Percentiles rank a stretch among this genome's conserved stretches.
Conservation (phyloP, 192 early-diverging fungal species). For the Tieghemiomyces parasiticus region DNA sequence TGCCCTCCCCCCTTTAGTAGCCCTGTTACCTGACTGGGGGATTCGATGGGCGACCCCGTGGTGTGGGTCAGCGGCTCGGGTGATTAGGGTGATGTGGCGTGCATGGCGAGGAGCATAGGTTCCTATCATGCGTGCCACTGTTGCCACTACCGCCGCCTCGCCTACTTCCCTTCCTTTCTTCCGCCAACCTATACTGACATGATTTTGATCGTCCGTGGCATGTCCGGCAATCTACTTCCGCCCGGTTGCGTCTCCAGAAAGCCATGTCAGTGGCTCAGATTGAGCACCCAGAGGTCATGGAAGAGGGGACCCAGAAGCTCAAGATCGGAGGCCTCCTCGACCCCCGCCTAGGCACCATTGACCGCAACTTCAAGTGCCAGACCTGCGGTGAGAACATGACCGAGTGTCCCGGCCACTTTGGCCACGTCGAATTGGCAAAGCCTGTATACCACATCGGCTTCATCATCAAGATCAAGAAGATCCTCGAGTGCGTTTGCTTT, state of each 20-base stretch:
- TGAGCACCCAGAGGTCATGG: constrained; percentile 73
- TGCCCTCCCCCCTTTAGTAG: constrained; percentile 10
- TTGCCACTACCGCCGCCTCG: not conserved
- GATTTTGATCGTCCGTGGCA: no score
- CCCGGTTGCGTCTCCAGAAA: constrained; percentile 62
- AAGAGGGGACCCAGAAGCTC: constrained; percentile 70
- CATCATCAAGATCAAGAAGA: constrained; percentile 88
- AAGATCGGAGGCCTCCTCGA: constrained; percentile 81
- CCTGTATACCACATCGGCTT: constrained; percentile 94
- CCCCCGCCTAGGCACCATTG: constrained; percentile 91
- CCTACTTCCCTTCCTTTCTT: constrained; percentile 2
- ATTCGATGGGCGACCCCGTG: constrained; percentile 4
- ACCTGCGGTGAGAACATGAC: constrained; percentile 92
- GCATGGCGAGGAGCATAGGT: not conserved
- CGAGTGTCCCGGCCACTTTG: constrained; percentile 97
- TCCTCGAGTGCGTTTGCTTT: constrained; percentile 92
- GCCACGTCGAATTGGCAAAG: constrained; percentile 87
- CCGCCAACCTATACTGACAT: no score
- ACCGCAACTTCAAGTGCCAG: constrained; percentile 92
- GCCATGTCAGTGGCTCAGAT: constrained; percentile 93
- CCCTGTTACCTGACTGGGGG: not conserved
- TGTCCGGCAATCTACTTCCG: constrained; percentile 13
- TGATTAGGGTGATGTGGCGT: not conserved
- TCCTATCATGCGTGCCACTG: not conserved
- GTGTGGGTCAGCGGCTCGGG: not conserved